Conservation (phyloP, 2,329 filamentous ascomycete genomes). For the Nectriaceae sp. region DNA sequence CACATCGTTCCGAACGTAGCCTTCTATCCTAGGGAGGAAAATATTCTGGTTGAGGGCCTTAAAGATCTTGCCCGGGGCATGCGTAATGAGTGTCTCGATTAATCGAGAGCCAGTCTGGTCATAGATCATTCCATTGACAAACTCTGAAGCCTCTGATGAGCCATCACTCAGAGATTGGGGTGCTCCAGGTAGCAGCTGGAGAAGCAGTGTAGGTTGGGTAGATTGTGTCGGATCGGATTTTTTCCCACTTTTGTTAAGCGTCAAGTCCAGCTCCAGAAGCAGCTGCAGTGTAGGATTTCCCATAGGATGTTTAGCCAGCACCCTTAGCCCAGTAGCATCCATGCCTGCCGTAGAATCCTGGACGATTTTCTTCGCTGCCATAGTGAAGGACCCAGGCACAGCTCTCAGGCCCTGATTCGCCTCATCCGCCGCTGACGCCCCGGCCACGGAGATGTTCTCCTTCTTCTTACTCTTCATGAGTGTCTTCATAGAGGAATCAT, state of each 20-base stretch:
- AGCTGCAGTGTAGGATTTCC: conserved; percentile 94
- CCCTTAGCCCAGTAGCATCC: conserved; percentile 77
- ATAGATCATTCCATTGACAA: conserved; percentile 86
- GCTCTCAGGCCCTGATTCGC: conserved; percentile 45
- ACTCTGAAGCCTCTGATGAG: conserved; percentile 70
- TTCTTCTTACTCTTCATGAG: conserved; percentile 92
- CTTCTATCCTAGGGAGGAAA: conserved; percentile 78
- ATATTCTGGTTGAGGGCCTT: conserved; percentile 81
- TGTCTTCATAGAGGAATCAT: conserved; percentile 67
- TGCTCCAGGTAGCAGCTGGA: conserved; percentile 76
- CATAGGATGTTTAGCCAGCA: conserved; percentile 84
- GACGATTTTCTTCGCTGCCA: conserved; percentile 81
- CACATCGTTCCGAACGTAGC: conserved; percentile 84
- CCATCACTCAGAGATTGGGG: conserved; percentile 70
- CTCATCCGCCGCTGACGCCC: conserved; percentile 53
- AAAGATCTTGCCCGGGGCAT: conserved; percentile 85
- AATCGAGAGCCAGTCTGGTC: conserved; percentile 88
- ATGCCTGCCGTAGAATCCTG: conserved; percentile 72
- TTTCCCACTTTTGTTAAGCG: conserved; percentile 61
- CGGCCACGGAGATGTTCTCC: conserved; percentile 72
- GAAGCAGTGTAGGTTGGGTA: conserved; percentile 60
- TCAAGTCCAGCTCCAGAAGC: conserved; percentile 82
- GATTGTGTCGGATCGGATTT: conserved; percentile 35
- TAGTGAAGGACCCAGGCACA: conserved; percentile 78
- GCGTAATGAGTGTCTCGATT: conserved; percentile 80